Percentiles rank a stretch among this genome's conserved stretches.
phyloP scores from a whole-genome alignment of 768 basidiomycete species.

The Crassisporium funariophilum region DNA sequence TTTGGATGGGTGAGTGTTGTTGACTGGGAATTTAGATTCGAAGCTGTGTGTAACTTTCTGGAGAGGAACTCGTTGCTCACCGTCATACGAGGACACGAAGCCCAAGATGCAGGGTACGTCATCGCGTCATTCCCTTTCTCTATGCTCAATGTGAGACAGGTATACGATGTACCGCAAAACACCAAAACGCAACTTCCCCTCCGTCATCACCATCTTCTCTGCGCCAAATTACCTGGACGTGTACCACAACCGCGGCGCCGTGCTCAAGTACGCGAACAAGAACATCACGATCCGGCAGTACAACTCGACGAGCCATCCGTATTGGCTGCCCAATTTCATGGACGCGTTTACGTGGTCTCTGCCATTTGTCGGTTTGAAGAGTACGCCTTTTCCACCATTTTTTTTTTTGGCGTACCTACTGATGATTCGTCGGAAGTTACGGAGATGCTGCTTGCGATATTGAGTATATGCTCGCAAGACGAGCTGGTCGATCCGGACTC shows the following conservation, averaged over 20 bases:
- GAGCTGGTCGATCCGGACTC: slow-evolving; percentile 70
- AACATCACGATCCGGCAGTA: slow-evolving; percentile 95
- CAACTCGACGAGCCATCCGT: slow-evolving; percentile 79
- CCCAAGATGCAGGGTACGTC: slow-evolving; percentile 91
- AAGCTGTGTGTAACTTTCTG: slow-evolving; percentile 91
- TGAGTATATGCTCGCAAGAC: slow-evolving; percentile 92
- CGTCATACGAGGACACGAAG: slow-evolving; percentile 95
- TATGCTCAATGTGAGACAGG: slow-evolving; percentile 35
- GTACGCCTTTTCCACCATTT: slow-evolving; percentile 46
- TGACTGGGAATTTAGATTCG: slow-evolving; percentile 47
- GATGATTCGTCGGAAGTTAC: slow-evolving; percentile 59
- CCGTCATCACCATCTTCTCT: slow-evolving; percentile 97
- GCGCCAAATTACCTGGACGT: slow-evolving; percentile 97
- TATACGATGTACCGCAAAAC: slow-evolving; percentile 97
- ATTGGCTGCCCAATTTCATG: slow-evolving; percentile 97
- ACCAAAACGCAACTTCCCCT: slow-evolving; percentile 91
- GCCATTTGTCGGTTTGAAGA: slow-evolving; percentile 96
- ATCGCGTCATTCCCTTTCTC: slow-evolving; percentile 5
- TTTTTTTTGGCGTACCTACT: slow-evolving; percentile 11
- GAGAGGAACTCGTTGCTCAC: slow-evolving; percentile 90
- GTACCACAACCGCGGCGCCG: slow-evolving; percentile 95
- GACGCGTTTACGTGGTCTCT: slow-evolving; percentile 98
- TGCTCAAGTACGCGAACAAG: slow-evolving; percentile 96
- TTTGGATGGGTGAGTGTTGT: neutral
- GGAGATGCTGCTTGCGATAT: slow-evolving; percentile 95